Percentiles rank a stretch among this genome's conserved stretches.
Evolutionary conservation across 106 monocot genomes (phyloP).

Genomic region (Vanilla planifolia): DNA sequence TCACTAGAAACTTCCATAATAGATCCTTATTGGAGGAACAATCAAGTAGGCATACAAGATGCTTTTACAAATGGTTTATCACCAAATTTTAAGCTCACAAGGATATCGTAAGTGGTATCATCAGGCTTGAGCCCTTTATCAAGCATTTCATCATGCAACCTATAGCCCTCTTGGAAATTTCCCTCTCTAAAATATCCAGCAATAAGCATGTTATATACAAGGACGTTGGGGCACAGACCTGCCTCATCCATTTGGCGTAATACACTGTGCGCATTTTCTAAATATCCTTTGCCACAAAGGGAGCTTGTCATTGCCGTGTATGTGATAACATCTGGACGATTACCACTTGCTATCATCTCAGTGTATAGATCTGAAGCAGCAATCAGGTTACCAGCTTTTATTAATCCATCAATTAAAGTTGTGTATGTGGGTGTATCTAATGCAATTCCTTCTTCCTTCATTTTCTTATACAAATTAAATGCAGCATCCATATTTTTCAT

Average conservation of each 20-base stretch:
- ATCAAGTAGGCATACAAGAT: too few relatives aligned
- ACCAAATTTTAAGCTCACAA: constrained; percentile 26
- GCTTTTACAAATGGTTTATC: background rate
- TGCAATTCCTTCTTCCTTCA: constrained; percentile 41
- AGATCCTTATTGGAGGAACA: too few relatives aligned
- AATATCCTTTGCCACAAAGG: constrained; percentile 34
- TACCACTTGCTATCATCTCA: constrained; percentile 48
- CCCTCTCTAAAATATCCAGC: constrained; percentile 45
- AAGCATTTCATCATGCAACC: constrained; percentile 76
- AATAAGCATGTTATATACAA: constrained; percentile 52
- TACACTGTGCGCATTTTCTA: constrained; percentile 41
- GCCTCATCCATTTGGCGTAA: constrained; percentile 42
- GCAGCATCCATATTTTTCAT: constrained; percentile 45
- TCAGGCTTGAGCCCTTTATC: constrained; percentile 53
- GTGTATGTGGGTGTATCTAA: constrained; percentile 62
- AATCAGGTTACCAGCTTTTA: constrained; percentile 40
- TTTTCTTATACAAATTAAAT: constrained; percentile 35
- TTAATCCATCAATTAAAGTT: constrained; percentile 62
- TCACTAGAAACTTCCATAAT: too few relatives aligned
- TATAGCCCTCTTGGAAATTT: constrained; percentile 47
- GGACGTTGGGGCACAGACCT: constrained; percentile 28
- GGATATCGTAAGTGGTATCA: constrained; percentile 53
- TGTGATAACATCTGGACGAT: constrained; percentile 43
- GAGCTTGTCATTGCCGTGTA: constrained; percentile 43
- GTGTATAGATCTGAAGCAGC: constrained; percentile 43